phyloP scores from a whole-genome alignment of 495 filamentous ascomycete genomes.

The Penicillium longicatenatum region DNA sequence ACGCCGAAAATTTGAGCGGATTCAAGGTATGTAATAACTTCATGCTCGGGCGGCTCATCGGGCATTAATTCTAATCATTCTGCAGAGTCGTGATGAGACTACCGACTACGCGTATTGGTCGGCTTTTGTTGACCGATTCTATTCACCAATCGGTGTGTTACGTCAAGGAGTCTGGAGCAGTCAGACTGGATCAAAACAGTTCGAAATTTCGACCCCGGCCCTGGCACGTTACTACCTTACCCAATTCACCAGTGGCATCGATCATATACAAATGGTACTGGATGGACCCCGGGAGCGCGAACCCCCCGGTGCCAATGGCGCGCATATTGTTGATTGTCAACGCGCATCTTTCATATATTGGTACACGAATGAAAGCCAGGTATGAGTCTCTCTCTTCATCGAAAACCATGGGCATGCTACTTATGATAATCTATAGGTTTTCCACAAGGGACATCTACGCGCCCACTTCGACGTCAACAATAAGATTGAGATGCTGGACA shows the following conservation, averaged over 20 bases:
- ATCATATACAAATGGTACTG: slow-evolving; percentile 74
- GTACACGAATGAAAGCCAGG: slow-evolving; percentile 71
- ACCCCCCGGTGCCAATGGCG: slow-evolving; percentile 48
- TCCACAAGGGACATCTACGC: slow-evolving; percentile 61
- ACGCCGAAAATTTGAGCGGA: slow-evolving; percentile 69
- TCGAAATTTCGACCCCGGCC: slow-evolving; percentile 73
- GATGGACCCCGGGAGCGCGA: slow-evolving; percentile 57
- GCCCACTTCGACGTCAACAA: slow-evolving; percentile 68
- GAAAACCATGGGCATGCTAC: slow-evolving; percentile 1
- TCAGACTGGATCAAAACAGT: slow-evolving; percentile 63
- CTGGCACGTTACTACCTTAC: slow-evolving; percentile 80
- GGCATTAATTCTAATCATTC: slow-evolving; percentile 1
- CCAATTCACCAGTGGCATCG: slow-evolving; percentile 81
- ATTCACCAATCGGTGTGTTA: slow-evolving; percentile 68
- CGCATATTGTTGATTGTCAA: slow-evolving; percentile 62
- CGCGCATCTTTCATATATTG: slow-evolving; percentile 71
- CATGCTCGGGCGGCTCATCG: neutral
- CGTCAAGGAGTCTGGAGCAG: slow-evolving; percentile 60
- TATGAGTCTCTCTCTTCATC: slow-evolving; percentile 34
- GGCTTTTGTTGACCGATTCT: slow-evolving; percentile 72
- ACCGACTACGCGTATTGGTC: slow-evolving; percentile 74
- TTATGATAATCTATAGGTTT: slow-evolving; percentile 49
- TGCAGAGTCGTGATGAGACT: slow-evolving; percentile 56
- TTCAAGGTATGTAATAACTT: slow-evolving; percentile 53
- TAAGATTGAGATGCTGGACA: slow-evolving; percentile 73